These are phyloP conservation scores for Dichotomocladium elegans DNA, from an alignment of 371 early-diverging fungal genomes.

Conservation along the genomic window DNA sequence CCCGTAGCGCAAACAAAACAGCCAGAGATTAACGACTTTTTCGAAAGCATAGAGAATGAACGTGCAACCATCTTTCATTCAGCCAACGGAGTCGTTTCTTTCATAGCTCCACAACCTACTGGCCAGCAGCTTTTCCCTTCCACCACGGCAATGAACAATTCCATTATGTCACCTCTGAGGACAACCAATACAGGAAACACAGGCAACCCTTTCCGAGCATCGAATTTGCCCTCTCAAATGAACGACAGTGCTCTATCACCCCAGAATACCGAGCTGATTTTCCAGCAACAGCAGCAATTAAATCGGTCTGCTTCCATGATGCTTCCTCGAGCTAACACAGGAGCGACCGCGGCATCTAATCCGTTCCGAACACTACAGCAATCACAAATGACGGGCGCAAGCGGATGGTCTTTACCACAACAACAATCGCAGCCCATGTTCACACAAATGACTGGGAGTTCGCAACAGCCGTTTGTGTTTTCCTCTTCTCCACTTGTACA, in stretches of 20 bases:
- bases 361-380: not conserved
- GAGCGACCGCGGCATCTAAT: not conserved
- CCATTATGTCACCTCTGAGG: not conserved
- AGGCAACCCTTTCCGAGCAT: not conserved
- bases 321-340: not conserved
- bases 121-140: not conserved
- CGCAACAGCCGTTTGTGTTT: not conserved
- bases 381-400: no score
- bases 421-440: no score
- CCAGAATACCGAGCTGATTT: no score
- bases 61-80: constrained; percentile 38
- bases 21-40: constrained; percentile 75
- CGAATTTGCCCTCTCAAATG: not conserved
- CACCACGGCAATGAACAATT: not conserved
- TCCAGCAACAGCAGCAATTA: constrained; percentile 3
- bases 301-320: not conserved
- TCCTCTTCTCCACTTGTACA: constrained; percentile 1
- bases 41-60: constrained; percentile 69
- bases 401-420: no score
- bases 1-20: no score
- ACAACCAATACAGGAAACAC: not conserved
- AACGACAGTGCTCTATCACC: not conserved
- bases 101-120: constrained; percentile 10
- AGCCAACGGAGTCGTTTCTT: constrained; percentile 15
- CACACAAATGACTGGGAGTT: not conserved